These are phyloP conservation scores for Collybiopsis luxurians DNA, from an alignment of 768 basidiomycete genomes.

Conservation along the genomic window DNA sequence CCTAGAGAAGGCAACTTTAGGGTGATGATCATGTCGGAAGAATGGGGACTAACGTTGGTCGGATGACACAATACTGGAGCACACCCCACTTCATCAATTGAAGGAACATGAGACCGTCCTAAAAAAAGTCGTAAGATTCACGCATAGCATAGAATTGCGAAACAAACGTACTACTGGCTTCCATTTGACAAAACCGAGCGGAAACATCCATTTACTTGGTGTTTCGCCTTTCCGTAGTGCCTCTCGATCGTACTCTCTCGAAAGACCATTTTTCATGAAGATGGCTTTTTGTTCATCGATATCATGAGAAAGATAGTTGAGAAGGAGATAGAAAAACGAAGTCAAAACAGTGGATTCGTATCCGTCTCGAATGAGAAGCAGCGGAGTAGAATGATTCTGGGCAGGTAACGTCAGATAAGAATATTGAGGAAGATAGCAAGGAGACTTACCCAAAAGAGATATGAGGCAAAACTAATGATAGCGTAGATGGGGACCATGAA, in stretches of 20 bases:
- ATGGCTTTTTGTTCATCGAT: slow-evolving; percentile 57
- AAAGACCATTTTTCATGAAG: slow-evolving; percentile 58
- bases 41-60: slow-evolving; percentile 44
- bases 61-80: slow-evolving; percentile 67
- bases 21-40: neutral
- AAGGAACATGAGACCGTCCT: slow-evolving; percentile 69
- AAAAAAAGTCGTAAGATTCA: slow-evolving; percentile 7
- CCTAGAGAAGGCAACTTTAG: slow-evolving; percentile 21
- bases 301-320: slow-evolving; percentile 66
- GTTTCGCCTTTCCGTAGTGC: slow-evolving; percentile 40
- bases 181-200: slow-evolving; percentile 58
- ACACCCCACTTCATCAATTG: slow-evolving; percentile 78
- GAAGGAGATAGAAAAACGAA: slow-evolving; percentile 75
- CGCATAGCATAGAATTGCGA: neutral
- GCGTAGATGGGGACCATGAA: slow-evolving; percentile 82
- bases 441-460: slow-evolving; percentile 62
- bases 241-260: slow-evolving; percentile 48
- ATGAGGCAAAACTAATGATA: slow-evolving; percentile 62
- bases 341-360: slow-evolving; percentile 78
- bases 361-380: slow-evolving; percentile 67
- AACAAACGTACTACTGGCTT: slow-evolving; percentile 51
- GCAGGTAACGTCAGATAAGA: slow-evolving; percentile 1
- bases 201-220: slow-evolving; percentile 65
- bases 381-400: slow-evolving; percentile 65
- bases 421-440: neutral